Percentiles rank a stretch among this genome's conserved stretches.
Evolutionary conservation across 1,284 basidiomycete species (phyloP).

Genomic region (Entoloma clypeatum): DNA sequence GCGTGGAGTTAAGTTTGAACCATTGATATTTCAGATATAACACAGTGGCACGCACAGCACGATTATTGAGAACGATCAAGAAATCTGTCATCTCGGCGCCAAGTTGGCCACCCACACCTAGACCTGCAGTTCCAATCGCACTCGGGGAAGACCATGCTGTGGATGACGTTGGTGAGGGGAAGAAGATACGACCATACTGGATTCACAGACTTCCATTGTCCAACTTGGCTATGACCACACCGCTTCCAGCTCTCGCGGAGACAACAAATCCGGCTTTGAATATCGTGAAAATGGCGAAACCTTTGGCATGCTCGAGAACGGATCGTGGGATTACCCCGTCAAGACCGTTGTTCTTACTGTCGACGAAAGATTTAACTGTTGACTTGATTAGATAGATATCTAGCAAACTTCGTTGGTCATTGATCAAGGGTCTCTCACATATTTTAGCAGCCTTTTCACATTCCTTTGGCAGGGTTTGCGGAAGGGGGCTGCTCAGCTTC

Average conservation of each 20-base stretch:
- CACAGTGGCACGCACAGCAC: slow-evolving; percentile 47
- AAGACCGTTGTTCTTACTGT: slow-evolving; percentile 66
- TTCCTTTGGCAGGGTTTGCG: slow-evolving; percentile 70
- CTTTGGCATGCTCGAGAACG: slow-evolving; percentile 73
- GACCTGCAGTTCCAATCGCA: slow-evolving; percentile 92
- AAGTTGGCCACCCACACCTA: slow-evolving; percentile 84
- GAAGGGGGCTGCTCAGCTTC: slow-evolving; percentile 67
- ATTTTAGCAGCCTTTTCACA: slow-evolving; percentile 74
- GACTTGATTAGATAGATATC: slow-evolving; percentile 9
- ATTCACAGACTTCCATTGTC: slow-evolving; percentile 73
- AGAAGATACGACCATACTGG: slow-evolving; percentile 3
- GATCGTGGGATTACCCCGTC: slow-evolving; percentile 71
- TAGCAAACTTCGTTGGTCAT: slow-evolving; percentile 3
- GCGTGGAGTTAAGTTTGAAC: slow-evolving; percentile 9
- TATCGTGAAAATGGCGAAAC: slow-evolving; percentile 81
- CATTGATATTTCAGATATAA: slow-evolving; percentile 19
- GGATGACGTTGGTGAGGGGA: slow-evolving; percentile 3
- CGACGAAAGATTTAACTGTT: slow-evolving; percentile 70
- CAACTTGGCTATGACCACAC: slow-evolving; percentile 86
- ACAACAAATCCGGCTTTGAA: slow-evolving; percentile 78
- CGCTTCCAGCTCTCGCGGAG: slow-evolving; percentile 81
- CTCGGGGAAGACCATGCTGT: slow-evolving; percentile 91
- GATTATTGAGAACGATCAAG: slow-evolving; percentile 86
- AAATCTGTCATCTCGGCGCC: slow-evolving; percentile 95
- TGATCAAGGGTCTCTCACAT: slow-evolving; percentile 40